Conservation (phyloP, 192 early-diverging fungal genomes). For the Coemansia reversa region DNA sequence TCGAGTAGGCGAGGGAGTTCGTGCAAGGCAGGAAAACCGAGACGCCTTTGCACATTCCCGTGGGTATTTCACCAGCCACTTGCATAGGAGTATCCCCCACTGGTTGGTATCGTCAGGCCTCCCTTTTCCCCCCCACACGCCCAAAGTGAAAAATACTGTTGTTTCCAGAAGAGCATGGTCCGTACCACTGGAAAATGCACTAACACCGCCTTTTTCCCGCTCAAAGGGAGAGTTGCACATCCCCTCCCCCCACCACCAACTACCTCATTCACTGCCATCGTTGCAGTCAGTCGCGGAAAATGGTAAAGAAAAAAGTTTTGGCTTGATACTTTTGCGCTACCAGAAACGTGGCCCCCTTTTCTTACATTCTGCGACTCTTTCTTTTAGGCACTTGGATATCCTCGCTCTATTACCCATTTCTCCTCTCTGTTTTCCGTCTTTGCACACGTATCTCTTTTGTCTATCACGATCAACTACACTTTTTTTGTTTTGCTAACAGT, state of each 20-base stretch:
- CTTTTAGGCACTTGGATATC: conserved; percentile 1
- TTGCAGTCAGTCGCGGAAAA: background rate
- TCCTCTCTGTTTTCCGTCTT: background rate
- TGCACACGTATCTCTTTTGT: background rate
- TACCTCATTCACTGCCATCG: background rate
- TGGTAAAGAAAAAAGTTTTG: background rate
- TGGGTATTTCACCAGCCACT: background rate
- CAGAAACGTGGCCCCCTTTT: background rate
- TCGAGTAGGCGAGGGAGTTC: background rate
- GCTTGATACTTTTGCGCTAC: background rate
- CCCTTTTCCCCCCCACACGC: too few relatives aligned
- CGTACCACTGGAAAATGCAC: background rate
- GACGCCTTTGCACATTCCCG: background rate
- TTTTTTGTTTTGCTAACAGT: background rate
- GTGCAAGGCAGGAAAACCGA: background rate
- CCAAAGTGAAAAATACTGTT: background rate
- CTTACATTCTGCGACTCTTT: background rate
- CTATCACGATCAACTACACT: background rate
- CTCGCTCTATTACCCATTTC: background rate
- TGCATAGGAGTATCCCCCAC: background rate
- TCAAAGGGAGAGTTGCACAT: background rate
- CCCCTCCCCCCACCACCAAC: background rate
- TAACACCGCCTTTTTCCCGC: background rate
- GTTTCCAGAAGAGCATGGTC: background rate
- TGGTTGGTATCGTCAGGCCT: background rate